phyloP scores from a whole-genome alignment of 1,284 basidiomycete genomes.

The Apiotrichum gracile region DNA sequence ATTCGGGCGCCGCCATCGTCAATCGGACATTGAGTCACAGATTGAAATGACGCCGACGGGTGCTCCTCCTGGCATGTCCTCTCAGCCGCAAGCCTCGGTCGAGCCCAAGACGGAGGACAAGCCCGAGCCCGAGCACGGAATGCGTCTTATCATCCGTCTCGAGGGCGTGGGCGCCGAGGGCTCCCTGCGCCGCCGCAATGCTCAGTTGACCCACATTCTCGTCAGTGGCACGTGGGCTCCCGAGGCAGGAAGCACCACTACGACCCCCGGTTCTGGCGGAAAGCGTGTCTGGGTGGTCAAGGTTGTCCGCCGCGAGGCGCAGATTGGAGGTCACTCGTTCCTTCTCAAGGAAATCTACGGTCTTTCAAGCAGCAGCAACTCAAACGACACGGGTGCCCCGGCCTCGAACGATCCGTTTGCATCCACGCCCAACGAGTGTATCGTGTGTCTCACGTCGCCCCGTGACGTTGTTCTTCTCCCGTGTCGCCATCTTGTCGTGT shows the following conservation, averaged over 20 bases:
- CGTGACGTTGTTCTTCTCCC: constrained; percentile 83
- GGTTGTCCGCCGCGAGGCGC: constrained; percentile 74
- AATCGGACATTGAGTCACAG: constrained; percentile 35
- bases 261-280: constrained; percentile 39
- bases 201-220: constrained; percentile 78
- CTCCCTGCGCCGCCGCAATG: constrained; percentile 59
- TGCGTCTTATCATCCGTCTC: constrained; percentile 67
- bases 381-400: constrained; percentile 52
- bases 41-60: constrained; percentile 35
- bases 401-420: constrained; percentile 57
- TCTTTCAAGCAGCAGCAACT: constrained; percentile 51
- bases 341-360: constrained; percentile 88
- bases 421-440: constrained; percentile 75
- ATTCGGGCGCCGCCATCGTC: constrained; percentile 25
- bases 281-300: constrained; percentile 70
- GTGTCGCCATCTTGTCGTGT: constrained; percentile 83
- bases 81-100: constrained; percentile 29
- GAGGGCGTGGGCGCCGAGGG: constrained; percentile 66
- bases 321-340: constrained; percentile 82
- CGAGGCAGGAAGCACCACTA: constrained; percentile 12
- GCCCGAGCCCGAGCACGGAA: constrained; percentile 58
- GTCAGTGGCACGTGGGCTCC: constrained; percentile 62
- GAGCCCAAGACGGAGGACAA: constrained; percentile 49
- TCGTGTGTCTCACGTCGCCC: constrained; percentile 75
- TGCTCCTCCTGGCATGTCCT: constrained; percentile 27